Conservation (phyloP, 192 early-diverging fungal genomes). For the Coemansia sp. region DNA sequence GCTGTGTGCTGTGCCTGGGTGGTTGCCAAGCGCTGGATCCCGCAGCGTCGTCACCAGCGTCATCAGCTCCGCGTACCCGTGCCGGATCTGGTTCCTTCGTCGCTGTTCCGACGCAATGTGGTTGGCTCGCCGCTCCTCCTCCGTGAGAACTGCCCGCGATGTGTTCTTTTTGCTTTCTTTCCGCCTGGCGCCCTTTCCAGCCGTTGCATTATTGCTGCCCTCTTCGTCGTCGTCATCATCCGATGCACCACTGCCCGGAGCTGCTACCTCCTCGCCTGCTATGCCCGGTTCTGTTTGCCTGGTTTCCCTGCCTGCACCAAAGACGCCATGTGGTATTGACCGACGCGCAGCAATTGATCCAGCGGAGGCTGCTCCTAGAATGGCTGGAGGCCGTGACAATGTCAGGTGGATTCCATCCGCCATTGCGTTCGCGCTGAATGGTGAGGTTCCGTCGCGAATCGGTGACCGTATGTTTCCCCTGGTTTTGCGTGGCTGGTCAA, state of each 20-base stretch:
- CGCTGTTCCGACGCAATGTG: slow-evolving; percentile 96
- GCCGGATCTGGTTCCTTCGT: slow-evolving; percentile 85
- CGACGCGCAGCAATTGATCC: slow-evolving; percentile 8
- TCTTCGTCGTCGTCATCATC: slow-evolving; percentile 5
- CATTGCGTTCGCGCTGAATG: neutral
- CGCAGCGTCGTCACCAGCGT: slow-evolving; percentile 78
- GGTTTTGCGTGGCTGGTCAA: slow-evolving; percentile 38
- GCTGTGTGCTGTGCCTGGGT: slow-evolving; percentile 63
- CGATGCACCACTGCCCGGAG: neutral
- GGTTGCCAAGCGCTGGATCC: slow-evolving; percentile 54
- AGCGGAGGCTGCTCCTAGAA: neutral
- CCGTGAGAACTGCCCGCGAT: slow-evolving; percentile 71
- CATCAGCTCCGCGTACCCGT: slow-evolving; percentile 87
- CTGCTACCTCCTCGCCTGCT: neutral
- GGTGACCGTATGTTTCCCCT: slow-evolving; percentile 38
- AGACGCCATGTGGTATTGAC: neutral
- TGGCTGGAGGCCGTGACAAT: neutral
- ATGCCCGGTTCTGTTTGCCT: neutral
- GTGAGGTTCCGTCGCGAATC: slow-evolving; percentile 17
- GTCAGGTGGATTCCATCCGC: neutral
- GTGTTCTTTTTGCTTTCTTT: slow-evolving; percentile 34
- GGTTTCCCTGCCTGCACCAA: neutral
- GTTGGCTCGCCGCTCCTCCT: slow-evolving; percentile 89
- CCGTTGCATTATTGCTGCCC: neutral
- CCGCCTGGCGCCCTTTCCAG: slow-evolving; percentile 11